A percentile compares a stretch with the other conserved stretches of the same genome.
These are phyloP conservation scores for Ustilaginoidea virens DNA, from an alignment of 2,329 filamentous ascomycete species.

Conservation along the genomic window DNA sequence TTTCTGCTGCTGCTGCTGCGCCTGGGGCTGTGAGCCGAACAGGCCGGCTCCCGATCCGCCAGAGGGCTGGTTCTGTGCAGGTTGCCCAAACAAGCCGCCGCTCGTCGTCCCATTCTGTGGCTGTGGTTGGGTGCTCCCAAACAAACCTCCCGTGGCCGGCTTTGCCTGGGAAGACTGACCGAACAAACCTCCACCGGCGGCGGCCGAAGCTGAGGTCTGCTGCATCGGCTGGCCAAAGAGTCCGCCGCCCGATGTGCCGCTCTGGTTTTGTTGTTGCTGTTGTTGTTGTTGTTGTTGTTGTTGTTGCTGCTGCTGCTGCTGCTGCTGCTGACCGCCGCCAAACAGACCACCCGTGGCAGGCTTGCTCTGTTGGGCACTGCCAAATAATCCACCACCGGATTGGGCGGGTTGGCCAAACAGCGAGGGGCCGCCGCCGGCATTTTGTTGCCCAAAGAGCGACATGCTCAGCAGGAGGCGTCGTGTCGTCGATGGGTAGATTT, in stretches of 20 bases:
- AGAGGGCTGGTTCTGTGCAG: slow-evolving; percentile 3
- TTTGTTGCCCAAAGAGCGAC: slow-evolving; percentile 19
- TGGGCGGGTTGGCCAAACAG: slow-evolving; percentile 15
- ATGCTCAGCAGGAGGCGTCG: no score
- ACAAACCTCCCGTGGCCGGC: slow-evolving; percentile 4
- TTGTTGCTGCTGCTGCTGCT: no score
- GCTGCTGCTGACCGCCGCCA: slow-evolving; percentile 10
- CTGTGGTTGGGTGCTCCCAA: slow-evolving; percentile 2
- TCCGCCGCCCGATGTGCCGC: no score
- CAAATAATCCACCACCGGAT: slow-evolving; percentile 5
- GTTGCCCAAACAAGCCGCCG: slow-evolving; percentile 5
- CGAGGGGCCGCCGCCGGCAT: slow-evolving; percentile 8
- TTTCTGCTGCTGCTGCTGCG: slow-evolving; percentile 7
- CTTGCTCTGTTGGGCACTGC: slow-evolving; percentile 9
- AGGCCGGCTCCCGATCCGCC: slow-evolving; percentile 7
- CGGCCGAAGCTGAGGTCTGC: no score
- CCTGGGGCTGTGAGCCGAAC: slow-evolving; percentile 8
- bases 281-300: no score
- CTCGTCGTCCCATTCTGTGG: slow-evolving; percentile 1
- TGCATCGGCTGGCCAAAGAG: slow-evolving; percentile 6
- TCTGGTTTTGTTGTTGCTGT: background rate
- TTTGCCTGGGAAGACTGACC: slow-evolving; percentile 6
- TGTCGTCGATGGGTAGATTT: no score
- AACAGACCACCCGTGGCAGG: slow-evolving; percentile 5
- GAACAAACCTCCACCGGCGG: slow-evolving; percentile 8